A percentile compares a stretch with the other conserved stretches of the same genome.
These are phyloP conservation scores for Acanthamoeba quina DNA, from an alignment of 208 protist species.

Conservation along the genomic window DNA sequence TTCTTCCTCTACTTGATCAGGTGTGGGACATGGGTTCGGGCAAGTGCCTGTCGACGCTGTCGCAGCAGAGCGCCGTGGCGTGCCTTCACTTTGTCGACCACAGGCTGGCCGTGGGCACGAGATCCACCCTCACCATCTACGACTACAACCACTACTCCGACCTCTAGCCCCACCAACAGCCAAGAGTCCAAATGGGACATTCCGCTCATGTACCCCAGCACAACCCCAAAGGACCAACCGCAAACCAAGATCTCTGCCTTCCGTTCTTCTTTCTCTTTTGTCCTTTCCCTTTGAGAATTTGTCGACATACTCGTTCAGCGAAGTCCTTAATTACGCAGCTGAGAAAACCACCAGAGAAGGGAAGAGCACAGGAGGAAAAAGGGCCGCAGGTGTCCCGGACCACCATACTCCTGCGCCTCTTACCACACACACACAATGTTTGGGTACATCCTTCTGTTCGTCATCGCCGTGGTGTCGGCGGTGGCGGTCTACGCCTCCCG, in stretches of 20 bases:
- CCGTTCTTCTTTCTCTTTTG: too few species aligned
- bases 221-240: too few species aligned
- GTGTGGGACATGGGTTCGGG: slow-evolving; percentile 14
- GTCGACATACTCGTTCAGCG: too few species aligned
- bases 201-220: too few species aligned
- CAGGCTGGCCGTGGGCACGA: slow-evolving; percentile 36
- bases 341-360: too few species aligned
- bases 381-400: too few species aligned
- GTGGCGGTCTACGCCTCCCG: not conserved
- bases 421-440: not conserved
- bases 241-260: too few species aligned
- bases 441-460: not conserved
- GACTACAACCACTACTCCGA: slow-evolving; percentile 48
- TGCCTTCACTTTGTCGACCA: slow-evolving; percentile 45
- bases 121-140: slow-evolving; percentile 43
- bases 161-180: not conserved
- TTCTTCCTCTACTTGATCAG: not conserved
- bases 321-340: too few species aligned
- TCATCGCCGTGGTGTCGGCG: not conserved
- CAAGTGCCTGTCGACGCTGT: slow-evolving; percentile 23
- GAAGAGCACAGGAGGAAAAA: too few species aligned
- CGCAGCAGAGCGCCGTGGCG: slow-evolving; percentile 50
- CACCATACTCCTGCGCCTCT: not conserved
- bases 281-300: too few species aligned
- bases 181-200: too few species aligned